Evolutionary conservation across 1,139 yeast species (phyloP), one percentile per base, ranked within the genome.

Genomic region (Saccharomycopsis hybrid): DNA sequence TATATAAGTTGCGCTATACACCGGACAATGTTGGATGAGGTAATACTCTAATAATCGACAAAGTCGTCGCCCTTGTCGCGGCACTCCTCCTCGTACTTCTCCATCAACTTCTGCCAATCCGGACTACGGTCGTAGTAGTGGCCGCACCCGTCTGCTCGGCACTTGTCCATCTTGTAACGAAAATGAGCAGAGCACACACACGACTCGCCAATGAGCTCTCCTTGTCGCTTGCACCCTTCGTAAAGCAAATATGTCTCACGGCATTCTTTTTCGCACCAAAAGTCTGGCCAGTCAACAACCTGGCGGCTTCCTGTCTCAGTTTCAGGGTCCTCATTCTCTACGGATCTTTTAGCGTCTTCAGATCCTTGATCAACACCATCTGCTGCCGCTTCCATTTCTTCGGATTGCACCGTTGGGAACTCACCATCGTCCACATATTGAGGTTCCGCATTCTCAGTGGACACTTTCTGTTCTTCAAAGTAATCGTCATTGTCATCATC

Each of bases 131-230:
- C 40, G 37, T 52, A 54, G 33, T 44, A 49, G 27, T 43, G 37
- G 31, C 47, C 50, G 28, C 56, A 52, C 3, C 56, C 56, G 37
- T 52, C 56, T 9, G 55, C 51, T 40, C 41, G 44, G 33, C 56
- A 54, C 30, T 53, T 54, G 30, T 54, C 44, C 7, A 52, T 38
- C 41, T 50, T 54, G 44, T 54, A 54, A 2, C 56, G 45, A 42
- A 54, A 54, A 38, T 52, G 55, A 24, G 51, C 54, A 24, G 56
- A 54, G 29, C 55, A 54, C 7, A 47, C 54, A 36, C 56, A 53
- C 18, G 47, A 33, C 37, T 53, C 55, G 9, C 51, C 54, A 28
- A 53, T 31, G 11, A 48, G 36, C 13, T 48, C 52, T 3, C 47
- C 55, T 36, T 53, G 55, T 13, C 43, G 31, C n/a, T 41, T 50